Percentiles rank a stretch among this genome's conserved stretches.
phyloP scores from a whole-genome alignment of 345 rosid species.

The Corchorus capsularis region DNA sequence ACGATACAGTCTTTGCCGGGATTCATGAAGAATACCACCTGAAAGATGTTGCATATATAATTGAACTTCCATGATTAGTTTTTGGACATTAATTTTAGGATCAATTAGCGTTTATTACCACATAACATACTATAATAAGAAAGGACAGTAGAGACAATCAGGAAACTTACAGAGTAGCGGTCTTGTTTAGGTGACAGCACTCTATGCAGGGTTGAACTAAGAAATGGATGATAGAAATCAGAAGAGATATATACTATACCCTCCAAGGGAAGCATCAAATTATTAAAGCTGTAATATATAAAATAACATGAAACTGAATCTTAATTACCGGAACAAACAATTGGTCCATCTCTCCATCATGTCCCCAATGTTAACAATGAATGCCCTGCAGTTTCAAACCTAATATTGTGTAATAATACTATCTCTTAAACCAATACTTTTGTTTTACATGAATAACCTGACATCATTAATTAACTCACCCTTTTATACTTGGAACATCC shows the following conservation, averaged over 20 bases:
- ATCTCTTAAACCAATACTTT: slow-evolving; percentile 10
- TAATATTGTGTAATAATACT: neutral
- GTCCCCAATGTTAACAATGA: slow-evolving; percentile 79
- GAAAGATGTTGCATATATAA: slow-evolving; percentile 21
- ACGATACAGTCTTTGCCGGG: slow-evolving; percentile 72
- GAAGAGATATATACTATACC: neutral
- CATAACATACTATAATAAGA: neutral
- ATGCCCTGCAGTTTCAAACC: slow-evolving; percentile 50
- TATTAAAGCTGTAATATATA: neutral
- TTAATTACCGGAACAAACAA: slow-evolving; percentile 62
- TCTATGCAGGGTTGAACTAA: slow-evolving; percentile 81
- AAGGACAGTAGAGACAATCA: neutral
- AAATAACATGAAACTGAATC: neutral
- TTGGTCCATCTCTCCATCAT: slow-evolving; percentile 94
- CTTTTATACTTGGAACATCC: slow-evolving; percentile 55
- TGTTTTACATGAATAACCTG: neutral
- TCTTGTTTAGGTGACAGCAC: slow-evolving; percentile 75
- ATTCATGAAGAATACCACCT: slow-evolving; percentile 82
- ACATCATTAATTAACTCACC: slow-evolving; percentile 54
- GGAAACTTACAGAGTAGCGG: slow-evolving; percentile 63
- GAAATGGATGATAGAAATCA: slow-evolving; percentile 12
- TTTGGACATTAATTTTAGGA: neutral
- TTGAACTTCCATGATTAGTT: neutral
- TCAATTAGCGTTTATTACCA: neutral
- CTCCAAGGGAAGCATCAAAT: neutral